Evolutionary conservation across 805 yeast genomes (phyloP).

Genomic region (Candida sakaeoensis): DNA sequence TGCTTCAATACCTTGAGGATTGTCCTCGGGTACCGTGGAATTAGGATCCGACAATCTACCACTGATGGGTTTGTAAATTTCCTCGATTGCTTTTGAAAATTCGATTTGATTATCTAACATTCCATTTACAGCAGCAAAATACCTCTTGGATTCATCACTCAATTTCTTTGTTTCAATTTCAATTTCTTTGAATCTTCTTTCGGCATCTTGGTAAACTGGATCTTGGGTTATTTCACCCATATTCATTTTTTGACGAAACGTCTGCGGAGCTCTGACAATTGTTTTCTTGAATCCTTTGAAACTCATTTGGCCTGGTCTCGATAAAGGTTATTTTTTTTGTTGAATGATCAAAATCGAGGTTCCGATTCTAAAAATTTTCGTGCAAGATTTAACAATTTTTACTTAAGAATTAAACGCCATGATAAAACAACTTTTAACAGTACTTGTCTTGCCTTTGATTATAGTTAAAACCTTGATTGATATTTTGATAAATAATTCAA

Average conservation of each 20-base stretch:
- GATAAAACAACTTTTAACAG: conserved; percentile 3
- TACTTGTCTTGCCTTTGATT: background rate
- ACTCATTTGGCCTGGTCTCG: conserved; percentile 49
- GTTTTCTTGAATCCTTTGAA: conserved; percentile 85
- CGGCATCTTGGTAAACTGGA: conserved; percentile 92
- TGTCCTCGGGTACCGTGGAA: conserved; percentile 82
- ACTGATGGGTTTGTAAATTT: conserved; percentile 91
- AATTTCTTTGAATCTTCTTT: conserved; percentile 89
- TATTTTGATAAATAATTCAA: background rate
- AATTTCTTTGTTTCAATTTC: conserved; percentile 86
- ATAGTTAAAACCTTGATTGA: background rate
- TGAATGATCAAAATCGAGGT: conserved; percentile 5
- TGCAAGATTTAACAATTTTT: conserved; percentile 3
- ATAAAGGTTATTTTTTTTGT: conserved; percentile 2
- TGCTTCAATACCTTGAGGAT: conserved; percentile 95
- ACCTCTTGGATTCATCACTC: conserved; percentile 85
- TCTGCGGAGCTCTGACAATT: conserved; percentile 85
- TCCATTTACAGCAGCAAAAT: conserved; percentile 87
- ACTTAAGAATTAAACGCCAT: conserved; percentile 4
- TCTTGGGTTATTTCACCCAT: conserved; percentile 67
- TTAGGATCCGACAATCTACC: conserved; percentile 91
- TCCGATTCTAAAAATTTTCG: background rate
- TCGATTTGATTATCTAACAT: conserved; percentile 93
- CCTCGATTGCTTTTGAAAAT: conserved; percentile 93
- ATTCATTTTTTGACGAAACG: conserved; percentile 82